phyloP scores from a whole-genome alignment of 2,329 filamentous ascomycete genomes.

The Aspergillus sclerotialis region DNA sequence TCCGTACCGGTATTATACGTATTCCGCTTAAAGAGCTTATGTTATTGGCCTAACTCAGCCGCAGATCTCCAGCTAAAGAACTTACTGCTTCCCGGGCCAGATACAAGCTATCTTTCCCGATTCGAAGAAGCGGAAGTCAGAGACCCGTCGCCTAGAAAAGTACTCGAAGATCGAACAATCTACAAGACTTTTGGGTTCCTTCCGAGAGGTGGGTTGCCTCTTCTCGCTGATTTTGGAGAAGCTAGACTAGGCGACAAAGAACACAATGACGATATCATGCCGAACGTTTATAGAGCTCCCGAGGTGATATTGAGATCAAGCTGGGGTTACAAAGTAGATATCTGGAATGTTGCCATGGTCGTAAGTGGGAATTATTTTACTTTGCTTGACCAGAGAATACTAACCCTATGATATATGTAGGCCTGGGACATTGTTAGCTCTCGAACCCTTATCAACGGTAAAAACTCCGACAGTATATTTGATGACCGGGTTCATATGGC shows the following conservation, averaged over 20 bases:
- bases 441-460: slow-evolving; percentile 8
- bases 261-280: slow-evolving; percentile 15
- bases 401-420: slow-evolving; percentile 1
- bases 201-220: slow-evolving; percentile 1
- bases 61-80: slow-evolving; percentile 5
- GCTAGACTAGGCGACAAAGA: slow-evolving; percentile 1
- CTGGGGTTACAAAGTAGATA: slow-evolving; percentile 39
- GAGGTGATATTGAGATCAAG: slow-evolving; percentile 36
- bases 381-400: not conserved
- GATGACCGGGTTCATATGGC: slow-evolving; percentile 18
- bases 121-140: slow-evolving; percentile 2
- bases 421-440: slow-evolving; percentile 11
- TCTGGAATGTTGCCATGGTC: slow-evolving; percentile 42
- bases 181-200: slow-evolving; percentile 1
- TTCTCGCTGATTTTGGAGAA: slow-evolving; percentile 3
- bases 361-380: slow-evolving; percentile 18
- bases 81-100: not conserved
- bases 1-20: no score
- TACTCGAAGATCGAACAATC: slow-evolving; percentile 3
- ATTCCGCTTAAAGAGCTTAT: no score
- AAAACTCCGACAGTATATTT: slow-evolving; percentile 16
- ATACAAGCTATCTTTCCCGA: not conserved
- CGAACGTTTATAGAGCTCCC: slow-evolving; percentile 10
- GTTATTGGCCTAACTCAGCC: no score
- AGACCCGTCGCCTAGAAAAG: slow-evolving; percentile 1